Conservation (phyloP, 176 grass and related monocot species). For the Metroxylon sagu region DNA sequence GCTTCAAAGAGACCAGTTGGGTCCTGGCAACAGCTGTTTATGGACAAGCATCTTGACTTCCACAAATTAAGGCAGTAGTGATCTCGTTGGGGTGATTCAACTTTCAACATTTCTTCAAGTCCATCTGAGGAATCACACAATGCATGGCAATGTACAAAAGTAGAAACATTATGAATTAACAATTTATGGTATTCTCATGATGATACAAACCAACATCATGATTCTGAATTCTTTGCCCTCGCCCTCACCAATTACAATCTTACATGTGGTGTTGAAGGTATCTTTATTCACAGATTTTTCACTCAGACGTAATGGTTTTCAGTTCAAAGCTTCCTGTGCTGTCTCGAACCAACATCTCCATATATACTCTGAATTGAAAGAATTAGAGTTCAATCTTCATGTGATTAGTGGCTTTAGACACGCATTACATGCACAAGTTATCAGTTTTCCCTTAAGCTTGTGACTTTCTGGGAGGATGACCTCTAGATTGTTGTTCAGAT, state of each 20-base stretch:
- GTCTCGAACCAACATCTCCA: background rate
- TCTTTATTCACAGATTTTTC: background rate
- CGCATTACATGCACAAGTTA: background rate
- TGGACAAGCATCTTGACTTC: background rate
- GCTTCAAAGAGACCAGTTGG: background rate
- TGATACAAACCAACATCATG: background rate
- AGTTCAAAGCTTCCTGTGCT: slow-evolving; percentile 7
- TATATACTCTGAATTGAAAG: slow-evolving; percentile 23
- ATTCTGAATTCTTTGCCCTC: background rate
- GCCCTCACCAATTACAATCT: background rate
- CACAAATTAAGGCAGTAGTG: background rate
- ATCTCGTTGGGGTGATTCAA: background rate
- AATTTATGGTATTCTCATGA: slow-evolving; percentile 1
- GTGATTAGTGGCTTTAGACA: slow-evolving; percentile 5
- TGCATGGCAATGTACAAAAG: background rate
- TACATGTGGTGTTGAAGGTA: background rate
- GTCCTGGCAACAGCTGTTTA: background rate
- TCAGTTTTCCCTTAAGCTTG: background rate
- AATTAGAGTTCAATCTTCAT: slow-evolving; percentile 19
- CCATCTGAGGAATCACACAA: background rate
- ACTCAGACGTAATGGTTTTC: background rate
- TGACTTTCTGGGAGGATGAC: slow-evolving; percentile 18
- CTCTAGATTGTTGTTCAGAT: slow-evolving; percentile 21
- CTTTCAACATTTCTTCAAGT: background rate
- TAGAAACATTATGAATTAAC: background rate